Conservation (phyloP, 139 green algal species). For the Astrephomene gubernaculifera region DNA sequence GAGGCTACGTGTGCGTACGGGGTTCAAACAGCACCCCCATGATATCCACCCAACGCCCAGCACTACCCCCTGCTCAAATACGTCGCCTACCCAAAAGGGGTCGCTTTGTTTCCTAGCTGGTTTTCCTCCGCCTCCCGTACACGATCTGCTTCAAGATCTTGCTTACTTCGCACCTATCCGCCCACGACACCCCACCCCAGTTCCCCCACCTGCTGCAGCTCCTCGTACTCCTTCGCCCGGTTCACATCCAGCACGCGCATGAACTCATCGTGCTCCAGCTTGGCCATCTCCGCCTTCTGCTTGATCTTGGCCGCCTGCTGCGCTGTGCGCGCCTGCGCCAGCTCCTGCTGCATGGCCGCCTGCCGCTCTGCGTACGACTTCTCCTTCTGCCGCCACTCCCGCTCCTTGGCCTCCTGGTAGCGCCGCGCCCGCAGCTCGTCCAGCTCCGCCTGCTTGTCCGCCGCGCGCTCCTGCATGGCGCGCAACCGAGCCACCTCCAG, state of each 20-base stretch:
- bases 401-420: slow-evolving; percentile 79
- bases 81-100: no score
- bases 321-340: slow-evolving; percentile 75
- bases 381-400: slow-evolving; percentile 85
- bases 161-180: no score
- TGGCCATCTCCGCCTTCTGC: slow-evolving; percentile 79
- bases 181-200: no score
- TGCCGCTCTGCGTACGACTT: slow-evolving; percentile 62
- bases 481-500: slow-evolving; percentile 87
- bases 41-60: no score
- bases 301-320: slow-evolving; percentile 79
- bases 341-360: slow-evolving; percentile 69
- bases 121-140: no score
- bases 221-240: slow-evolving; percentile 70
- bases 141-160: no score
- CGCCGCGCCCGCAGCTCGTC: slow-evolving; percentile 88
- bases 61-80: no score
- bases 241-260: slow-evolving; percentile 79
- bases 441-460: slow-evolving; percentile 84
- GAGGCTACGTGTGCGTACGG: no score
- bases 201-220: slow-evolving; percentile 68
- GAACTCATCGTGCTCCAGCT: slow-evolving; percentile 82
- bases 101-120: no score
- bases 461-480: slow-evolving; percentile 82
- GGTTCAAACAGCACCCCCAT: no score